Evolutionary conservation across 139 green algal species (phyloP).

Genomic region (Auxenochlorella protothecoides): DNA sequence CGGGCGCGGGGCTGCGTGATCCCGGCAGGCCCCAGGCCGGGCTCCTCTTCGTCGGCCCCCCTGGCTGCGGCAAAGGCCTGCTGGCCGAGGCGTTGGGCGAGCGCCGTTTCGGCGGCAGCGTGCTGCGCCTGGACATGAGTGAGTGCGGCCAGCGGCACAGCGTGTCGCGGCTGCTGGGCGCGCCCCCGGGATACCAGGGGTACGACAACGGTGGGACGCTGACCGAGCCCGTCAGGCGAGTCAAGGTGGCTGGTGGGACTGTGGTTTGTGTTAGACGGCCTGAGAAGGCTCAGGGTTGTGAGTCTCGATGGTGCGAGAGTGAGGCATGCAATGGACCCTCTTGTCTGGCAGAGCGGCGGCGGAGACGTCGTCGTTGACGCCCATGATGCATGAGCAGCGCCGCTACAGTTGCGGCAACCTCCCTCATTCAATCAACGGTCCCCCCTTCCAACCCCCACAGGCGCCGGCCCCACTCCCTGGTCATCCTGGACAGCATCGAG

Average conservation of each 20-base stretch:
- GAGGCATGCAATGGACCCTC: not conserved
- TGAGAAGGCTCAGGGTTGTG: too few relatives aligned
- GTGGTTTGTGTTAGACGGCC: too few relatives aligned
- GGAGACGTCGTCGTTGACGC: too few relatives aligned
- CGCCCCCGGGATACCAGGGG: conserved; percentile 63
- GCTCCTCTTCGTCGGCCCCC: conserved; percentile 69
- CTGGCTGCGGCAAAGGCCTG: conserved; percentile 81
- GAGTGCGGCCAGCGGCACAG: conserved; percentile 92
- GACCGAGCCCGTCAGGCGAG: conserved; percentile 58
- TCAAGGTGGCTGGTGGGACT: not conserved
- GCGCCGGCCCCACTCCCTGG: conserved; percentile 67
- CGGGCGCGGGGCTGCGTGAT: conserved; percentile 46
- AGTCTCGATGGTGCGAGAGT: not conserved
- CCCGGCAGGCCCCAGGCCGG: conserved; percentile 53
- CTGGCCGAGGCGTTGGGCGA: conserved; percentile 47
- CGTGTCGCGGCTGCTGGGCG: conserved; percentile 66
- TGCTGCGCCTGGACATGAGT: conserved; percentile 95
- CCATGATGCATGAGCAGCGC: not conserved
- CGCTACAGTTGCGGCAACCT: not conserved
- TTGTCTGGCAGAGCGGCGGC: not conserved
- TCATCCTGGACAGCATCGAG: conserved; percentile 98
- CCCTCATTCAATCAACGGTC: not conserved
- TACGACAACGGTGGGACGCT: conserved; percentile 68
- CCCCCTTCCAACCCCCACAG: not conserved
- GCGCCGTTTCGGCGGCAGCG: conserved; percentile 30